These are phyloP conservation scores for Diplodia seriata DNA, from an alignment of 2,329 filamentous ascomycete genomes.

Conservation along the genomic window DNA sequence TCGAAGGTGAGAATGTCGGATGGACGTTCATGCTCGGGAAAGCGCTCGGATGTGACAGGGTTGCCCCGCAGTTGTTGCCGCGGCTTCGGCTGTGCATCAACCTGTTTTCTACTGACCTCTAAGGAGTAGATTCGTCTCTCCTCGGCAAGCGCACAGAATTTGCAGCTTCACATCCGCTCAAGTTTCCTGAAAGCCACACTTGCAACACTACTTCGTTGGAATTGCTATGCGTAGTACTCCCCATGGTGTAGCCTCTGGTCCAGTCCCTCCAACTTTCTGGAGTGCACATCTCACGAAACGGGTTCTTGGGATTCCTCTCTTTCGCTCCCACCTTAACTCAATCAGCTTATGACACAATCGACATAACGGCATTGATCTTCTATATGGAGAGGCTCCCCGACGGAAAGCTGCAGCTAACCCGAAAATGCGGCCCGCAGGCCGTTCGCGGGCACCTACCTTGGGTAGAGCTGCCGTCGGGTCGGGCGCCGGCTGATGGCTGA, in stretches of 20 bases:
- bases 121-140: too few species aligned
- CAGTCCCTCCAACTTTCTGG: too few species aligned
- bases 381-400: background rate
- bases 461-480: background rate
- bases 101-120: too few species aligned
- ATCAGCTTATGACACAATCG: too few species aligned
- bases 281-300: too few species aligned
- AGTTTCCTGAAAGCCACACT: too few species aligned
- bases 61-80: conserved; percentile 18
- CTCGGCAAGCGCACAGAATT: too few species aligned
- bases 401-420: background rate
- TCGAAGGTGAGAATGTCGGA: background rate
- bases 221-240: too few species aligned
- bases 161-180: too few species aligned
- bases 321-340: background rate
- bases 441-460: background rate
- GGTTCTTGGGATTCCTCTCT: background rate
- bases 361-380: background rate
- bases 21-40: background rate
- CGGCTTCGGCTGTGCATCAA: background rate
- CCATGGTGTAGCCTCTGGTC: too few species aligned
- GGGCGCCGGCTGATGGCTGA: conserved; percentile 1
- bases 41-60: conserved; percentile 11
- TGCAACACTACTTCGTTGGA: too few species aligned
- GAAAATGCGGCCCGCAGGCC: conserved; percentile 1